Base-by-base conservation (phyloP, 2,329 filamentous ascomycete genomes). In the Penicillium sp. region DNA sequence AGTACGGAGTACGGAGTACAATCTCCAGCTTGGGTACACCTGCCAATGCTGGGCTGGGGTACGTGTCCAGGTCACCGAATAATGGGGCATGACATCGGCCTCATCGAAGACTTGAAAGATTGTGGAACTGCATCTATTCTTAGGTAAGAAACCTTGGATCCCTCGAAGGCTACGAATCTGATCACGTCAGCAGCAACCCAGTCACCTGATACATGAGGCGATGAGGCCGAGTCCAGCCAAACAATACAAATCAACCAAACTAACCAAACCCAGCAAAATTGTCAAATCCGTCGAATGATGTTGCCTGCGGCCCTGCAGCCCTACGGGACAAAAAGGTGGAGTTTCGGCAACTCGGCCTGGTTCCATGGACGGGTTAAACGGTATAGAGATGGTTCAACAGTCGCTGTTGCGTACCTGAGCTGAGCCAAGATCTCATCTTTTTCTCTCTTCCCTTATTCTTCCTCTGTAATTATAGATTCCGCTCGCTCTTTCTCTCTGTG, bases 231-330 rank as follows among this genome's bases (percentile, higher is more conserved):
- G 13, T 5, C 6, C 40, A 22, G 40, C 8, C 42, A 45, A 45
- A 45, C 42, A 15, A 15, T 1, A 45, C 45, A 49, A 30, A 28
- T 13, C 24, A 9, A 3, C 24, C 8, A 47, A 47, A 47, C 13
- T 6, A 1, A 30, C 22, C 6, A 42, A 44, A 22, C 15, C 24
- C 22, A 15, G 13, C 53, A 55, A 26, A 30, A 0, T 17, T 2
- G 24, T n/a, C 26, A 26, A 44, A 42, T 15, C 22, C 8, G 9
- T 12, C n/a, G 12, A 56, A 56, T 56, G 51, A 40, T 58, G 62
- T 22, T 64, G 59, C 62, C 62, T 64, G 61, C 61, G 59, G 51
- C 60, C 60, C 60, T 63, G 59, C 53, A 45, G 62, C 62, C 62
- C 59, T 64, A 61, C 56, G 51, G 40, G n/a, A 33, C 30, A 19